Conservation (phyloP, 768 basidiomycete species). For the Lepiota brunneoincarnata region DNA sequence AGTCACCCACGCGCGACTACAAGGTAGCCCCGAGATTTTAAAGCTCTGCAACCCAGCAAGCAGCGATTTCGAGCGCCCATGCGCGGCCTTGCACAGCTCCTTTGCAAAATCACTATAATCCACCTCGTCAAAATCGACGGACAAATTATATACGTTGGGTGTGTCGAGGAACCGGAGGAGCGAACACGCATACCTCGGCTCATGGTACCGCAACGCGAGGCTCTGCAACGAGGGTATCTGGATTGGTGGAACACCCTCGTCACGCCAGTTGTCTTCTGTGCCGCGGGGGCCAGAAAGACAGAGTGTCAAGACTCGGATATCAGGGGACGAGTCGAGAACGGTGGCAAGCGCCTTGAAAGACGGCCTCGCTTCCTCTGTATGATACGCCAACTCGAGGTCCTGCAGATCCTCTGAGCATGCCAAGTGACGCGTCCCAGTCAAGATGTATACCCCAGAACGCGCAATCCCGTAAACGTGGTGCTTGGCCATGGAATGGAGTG, state of each 20-base stretch:
- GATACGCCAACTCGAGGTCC: conserved; percentile 61
- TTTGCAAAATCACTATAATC: conserved; percentile 52
- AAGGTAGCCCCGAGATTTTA: conserved; percentile 50
- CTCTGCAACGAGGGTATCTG: conserved; percentile 37
- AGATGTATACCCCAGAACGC: conserved; percentile 71
- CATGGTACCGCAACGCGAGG: conserved; percentile 39
- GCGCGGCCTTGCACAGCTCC: conserved; percentile 38
- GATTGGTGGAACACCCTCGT: conserved; percentile 33
- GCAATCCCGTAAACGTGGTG: conserved; percentile 47
- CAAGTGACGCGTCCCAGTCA: conserved; percentile 52
- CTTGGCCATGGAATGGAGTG: conserved; percentile 51
- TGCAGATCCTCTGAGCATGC: conserved; percentile 43
- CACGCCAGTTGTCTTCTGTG: conserved; percentile 33
- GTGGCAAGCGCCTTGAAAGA: conserved; percentile 48
- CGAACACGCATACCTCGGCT: conserved; percentile 32
- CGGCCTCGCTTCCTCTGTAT: conserved; percentile 61
- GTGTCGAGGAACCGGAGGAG: conserved; percentile 37
- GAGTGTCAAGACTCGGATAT: conserved; percentile 51
- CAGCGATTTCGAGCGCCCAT: conserved; percentile 38
- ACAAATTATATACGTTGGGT: conserved; percentile 39
- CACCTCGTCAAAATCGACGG: conserved; percentile 53
- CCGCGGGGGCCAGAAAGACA: conserved; percentile 53
- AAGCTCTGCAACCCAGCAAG: conserved; percentile 49
- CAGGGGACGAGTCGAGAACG: conserved; percentile 51
- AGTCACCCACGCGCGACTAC: conserved; percentile 28